Percentiles rank a stretch among this genome's conserved stretches.
Conservation (phyloP, 805 yeast species). For the Ogataea naganishii region DNA sequence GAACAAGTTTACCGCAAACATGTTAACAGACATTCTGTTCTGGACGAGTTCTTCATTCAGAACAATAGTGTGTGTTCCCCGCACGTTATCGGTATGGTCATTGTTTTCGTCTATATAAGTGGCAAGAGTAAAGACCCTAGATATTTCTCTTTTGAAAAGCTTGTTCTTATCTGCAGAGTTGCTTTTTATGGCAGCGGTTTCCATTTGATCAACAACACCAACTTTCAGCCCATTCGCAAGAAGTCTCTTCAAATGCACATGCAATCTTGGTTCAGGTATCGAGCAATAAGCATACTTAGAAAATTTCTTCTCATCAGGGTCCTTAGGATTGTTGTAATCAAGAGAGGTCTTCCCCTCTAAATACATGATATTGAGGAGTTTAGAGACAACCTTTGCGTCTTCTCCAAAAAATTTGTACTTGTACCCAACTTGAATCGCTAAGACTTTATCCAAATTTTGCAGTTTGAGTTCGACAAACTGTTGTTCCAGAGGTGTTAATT, state of each 20-base stretch:
- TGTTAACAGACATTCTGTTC: slow-evolving; percentile 3
- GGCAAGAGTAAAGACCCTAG: slow-evolving; percentile 72
- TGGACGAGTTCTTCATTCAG: slow-evolving; percentile 22
- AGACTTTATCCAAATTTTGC: slow-evolving; percentile 52
- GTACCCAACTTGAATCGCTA: slow-evolving; percentile 87
- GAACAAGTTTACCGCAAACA: slow-evolving; percentile 60
- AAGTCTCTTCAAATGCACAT: slow-evolving; percentile 67
- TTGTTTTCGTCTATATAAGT: slow-evolving; percentile 63
- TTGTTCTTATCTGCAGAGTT: slow-evolving; percentile 39
- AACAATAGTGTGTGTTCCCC: slow-evolving; percentile 38
- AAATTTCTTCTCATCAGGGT: slow-evolving; percentile 33
- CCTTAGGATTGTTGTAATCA: slow-evolving; percentile 35
- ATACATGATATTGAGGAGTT: slow-evolving; percentile 58
- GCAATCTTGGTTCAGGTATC: slow-evolving; percentile 71
- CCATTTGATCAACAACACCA: slow-evolving; percentile 80
- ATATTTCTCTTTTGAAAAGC: slow-evolving; percentile 60
- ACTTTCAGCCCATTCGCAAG: slow-evolving; percentile 69
- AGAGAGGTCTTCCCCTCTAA: slow-evolving; percentile 59
- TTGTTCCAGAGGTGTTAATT: slow-evolving; percentile 70
- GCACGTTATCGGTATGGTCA: slow-evolving; percentile 14
- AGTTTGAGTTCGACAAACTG: slow-evolving; percentile 65
- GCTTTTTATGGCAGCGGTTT: slow-evolving; percentile 67
- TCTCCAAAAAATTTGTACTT: slow-evolving; percentile 80
- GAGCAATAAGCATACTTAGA: slow-evolving; percentile 74
- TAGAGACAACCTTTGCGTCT: slow-evolving; percentile 69